A percentile compares a stretch with the other conserved stretches of the same genome.
phyloP scores from a whole-genome alignment of 2,329 filamentous ascomycete genomes.

The Calonectria ilicicola region DNA sequence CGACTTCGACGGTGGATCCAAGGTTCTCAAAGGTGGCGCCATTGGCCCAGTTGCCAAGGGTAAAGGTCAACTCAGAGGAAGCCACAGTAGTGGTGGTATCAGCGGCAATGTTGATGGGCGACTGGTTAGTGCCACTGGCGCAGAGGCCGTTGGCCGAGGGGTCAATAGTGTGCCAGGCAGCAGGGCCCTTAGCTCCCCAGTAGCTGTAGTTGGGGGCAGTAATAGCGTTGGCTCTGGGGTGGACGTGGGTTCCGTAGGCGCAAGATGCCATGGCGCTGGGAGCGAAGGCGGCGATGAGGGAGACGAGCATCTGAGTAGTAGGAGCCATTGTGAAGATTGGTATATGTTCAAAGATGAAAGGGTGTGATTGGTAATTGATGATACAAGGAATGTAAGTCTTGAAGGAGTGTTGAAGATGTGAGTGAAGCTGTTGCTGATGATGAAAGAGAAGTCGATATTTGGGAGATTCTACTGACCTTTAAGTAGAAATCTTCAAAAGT shows the following conservation, averaged over 20 bases:
- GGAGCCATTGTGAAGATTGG: not conserved
- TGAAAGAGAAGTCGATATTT: not conserved
- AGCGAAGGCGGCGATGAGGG: slow-evolving; percentile 31
- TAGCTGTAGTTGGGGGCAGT: slow-evolving; percentile 54
- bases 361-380: not conserved
- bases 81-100: slow-evolving; percentile 41
- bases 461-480: not conserved
- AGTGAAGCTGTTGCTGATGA: not conserved
- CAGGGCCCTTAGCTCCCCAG: slow-evolving; percentile 56
- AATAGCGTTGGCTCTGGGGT: slow-evolving; percentile 45
- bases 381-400: not conserved
- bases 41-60: slow-evolving; percentile 50
- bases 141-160: slow-evolving; percentile 57
- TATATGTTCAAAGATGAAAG: not conserved
- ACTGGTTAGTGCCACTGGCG: slow-evolving; percentile 62
- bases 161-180: slow-evolving; percentile 64
- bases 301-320: slow-evolving; percentile 20
- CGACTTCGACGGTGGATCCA: slow-evolving; percentile 63
- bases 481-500: not conserved
- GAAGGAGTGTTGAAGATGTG: not conserved
- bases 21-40: slow-evolving; percentile 63
- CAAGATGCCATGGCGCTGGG: slow-evolving; percentile 48
- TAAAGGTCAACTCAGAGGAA: slow-evolving; percentile 47
- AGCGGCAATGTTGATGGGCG: slow-evolving; percentile 64
- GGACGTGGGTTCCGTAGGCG: slow-evolving; percentile 53